Conservation (phyloP, 805 yeast species). For the Saccharomyces mikatae region DNA sequence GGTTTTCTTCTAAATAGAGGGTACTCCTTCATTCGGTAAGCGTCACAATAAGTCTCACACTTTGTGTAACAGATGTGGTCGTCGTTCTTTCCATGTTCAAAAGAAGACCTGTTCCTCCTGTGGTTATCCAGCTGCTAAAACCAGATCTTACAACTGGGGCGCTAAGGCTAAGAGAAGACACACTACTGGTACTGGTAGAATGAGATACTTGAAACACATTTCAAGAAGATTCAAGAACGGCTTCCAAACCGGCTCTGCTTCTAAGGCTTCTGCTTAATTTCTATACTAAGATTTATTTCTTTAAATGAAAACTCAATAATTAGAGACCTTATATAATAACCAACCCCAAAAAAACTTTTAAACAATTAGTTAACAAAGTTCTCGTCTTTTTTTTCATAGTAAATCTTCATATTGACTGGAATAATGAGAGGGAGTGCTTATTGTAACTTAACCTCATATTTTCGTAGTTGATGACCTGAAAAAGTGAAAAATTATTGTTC, state of each 20-base stretch:
- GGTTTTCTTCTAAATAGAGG: slow-evolving; percentile 49
- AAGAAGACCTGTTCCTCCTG: slow-evolving; percentile 98
- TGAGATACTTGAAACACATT: slow-evolving; percentile 94
- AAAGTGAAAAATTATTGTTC: not conserved
- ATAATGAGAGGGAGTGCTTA: not conserved
- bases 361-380: not conserved
- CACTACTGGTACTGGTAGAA: slow-evolving; percentile 99
- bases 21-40: slow-evolving; percentile 99
- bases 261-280: slow-evolving; percentile 42
- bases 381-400: not conserved
- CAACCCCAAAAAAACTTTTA: not conserved
- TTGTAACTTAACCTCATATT: not conserved
- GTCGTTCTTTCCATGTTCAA: slow-evolving; percentile 97
- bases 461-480: not conserved
- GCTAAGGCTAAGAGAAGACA: slow-evolving; percentile 98
- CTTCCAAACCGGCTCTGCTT: slow-evolving; percentile 83
- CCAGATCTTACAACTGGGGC: slow-evolving; percentile 99
- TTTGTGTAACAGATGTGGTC: slow-evolving; percentile 98
- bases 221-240: slow-evolving; percentile 98
- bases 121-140: slow-evolving; percentile 99
- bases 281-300: not conserved
- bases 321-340: not conserved
- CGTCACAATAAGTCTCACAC: slow-evolving; percentile 99
- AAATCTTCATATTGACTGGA: not conserved
- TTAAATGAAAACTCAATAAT: not conserved